Base-by-base conservation (phyloP, 2,329 filamentous ascomycete species). In the Zymoseptoria ardabiliae region DNA sequence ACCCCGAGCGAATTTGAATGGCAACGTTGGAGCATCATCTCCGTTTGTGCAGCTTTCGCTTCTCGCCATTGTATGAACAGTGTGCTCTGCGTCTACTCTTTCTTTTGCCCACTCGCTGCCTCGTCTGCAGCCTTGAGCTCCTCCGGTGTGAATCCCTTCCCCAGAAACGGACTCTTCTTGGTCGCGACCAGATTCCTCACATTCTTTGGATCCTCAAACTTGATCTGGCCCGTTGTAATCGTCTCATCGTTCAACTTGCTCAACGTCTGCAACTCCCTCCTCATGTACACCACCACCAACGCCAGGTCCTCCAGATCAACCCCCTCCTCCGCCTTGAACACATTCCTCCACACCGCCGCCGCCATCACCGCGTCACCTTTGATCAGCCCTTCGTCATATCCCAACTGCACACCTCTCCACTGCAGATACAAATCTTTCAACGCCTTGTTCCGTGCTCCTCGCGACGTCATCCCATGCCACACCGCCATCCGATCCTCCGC, bases 351-450 rank as follows among this genome's bases (percentile, higher is more conserved):
- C 53, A 99, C 80, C 8, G 94, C 94, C 50, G 88, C 81, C 3
- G 87, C 90, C 13, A 94, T 80, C 58, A 90, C 83, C 13, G 89
- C 86, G 72, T 95, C 90, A 9, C 88, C 88, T 73, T 86, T 87
- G 65, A 86, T 80, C 51, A 95, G 72, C 0, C 89, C 90, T 77
- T 94, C 90, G 72, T 95, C 90, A 72, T 92, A 94, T 1, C 91
- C 90, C 7, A 91, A 82, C 21, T 96, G 80, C 57, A 92, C 79
- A 28, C 92, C 94, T 58, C 94, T 86, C 90, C 93, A 99, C 76
- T 96, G 91, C 61, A 91, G 81, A 69, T 94, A 97, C 60, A 97
- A 82, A 74, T 97, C 93, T 75, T 97, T 96, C 54, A 87, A 75
- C 64, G 85, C 84, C 64, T 80, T 81, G 66, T 85, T 84, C 54